Evolutionary conservation across 106 monocot genomes (phyloP).

Genomic region (Ottelia alismoides): DNA sequence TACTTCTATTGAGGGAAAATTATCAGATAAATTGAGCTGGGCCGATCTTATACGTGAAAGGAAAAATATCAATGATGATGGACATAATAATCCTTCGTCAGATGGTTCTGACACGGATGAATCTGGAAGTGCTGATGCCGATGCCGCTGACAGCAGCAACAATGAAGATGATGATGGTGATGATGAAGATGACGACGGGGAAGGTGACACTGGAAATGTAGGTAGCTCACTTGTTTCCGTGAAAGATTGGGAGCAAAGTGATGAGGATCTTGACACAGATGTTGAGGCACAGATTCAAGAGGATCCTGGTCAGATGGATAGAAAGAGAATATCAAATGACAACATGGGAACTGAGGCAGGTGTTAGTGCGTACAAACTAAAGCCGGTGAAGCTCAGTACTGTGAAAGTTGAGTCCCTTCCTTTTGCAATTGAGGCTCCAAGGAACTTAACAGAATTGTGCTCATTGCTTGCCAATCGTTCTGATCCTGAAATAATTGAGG

Average conservation of each 20-base stretch:
- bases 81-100: constrained; percentile 12
- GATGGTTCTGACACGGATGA: constrained; percentile 9
- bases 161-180: constrained; percentile 1
- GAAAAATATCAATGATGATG: constrained; percentile 16
- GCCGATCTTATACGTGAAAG: constrained; percentile 57
- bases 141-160: constrained; percentile 3
- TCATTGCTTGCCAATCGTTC: constrained; percentile 59
- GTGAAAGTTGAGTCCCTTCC: constrained; percentile 41
- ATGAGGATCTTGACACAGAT: constrained; percentile 41
- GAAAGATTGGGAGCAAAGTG: constrained; percentile 91
- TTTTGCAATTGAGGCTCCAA: constrained; percentile 89
- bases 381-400: constrained; percentile 8
- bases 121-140: constrained; percentile 11
- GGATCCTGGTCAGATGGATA: constrained; percentile 5
- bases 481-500: constrained; percentile 60
- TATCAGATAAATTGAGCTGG: constrained; percentile 35
- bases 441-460: constrained; percentile 38
- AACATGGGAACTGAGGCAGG: constrained; percentile 4
- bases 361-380: neutral
- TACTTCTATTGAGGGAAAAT: constrained; percentile 27
- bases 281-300: constrained; percentile 19
- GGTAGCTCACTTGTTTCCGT: constrained; percentile 11
- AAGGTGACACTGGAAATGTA: constrained; percentile 17
- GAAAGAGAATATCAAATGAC: constrained; percentile 13
- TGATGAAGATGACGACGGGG: constrained; percentile 16